Percentiles rank a stretch among this genome's conserved stretches.
Conservation (phyloP, 805 yeast species). For the Pichia occidentalis region DNA sequence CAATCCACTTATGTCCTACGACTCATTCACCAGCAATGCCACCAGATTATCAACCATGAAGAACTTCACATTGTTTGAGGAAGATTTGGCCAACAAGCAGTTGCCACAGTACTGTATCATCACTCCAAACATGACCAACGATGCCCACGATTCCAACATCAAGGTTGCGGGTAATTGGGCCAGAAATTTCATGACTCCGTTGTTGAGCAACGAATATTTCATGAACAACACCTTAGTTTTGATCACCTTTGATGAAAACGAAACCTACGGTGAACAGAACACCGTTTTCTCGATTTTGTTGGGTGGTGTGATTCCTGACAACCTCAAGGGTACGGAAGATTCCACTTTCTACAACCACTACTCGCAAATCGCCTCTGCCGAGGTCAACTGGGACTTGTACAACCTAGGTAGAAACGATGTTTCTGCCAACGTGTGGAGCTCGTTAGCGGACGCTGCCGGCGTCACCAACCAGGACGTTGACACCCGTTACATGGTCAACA, state of each 20-base stretch:
- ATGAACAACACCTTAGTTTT: slow-evolving; percentile 39
- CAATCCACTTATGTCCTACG: slow-evolving; percentile 41
- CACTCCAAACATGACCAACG: slow-evolving; percentile 49
- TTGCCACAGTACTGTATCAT: slow-evolving; percentile 49
- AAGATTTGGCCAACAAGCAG: slow-evolving; percentile 33
- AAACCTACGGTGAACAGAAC: slow-evolving; percentile 38
- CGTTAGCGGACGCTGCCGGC: slow-evolving; percentile 34
- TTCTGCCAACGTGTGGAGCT: slow-evolving; percentile 41
- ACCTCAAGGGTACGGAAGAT: slow-evolving; percentile 38
- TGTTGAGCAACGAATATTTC: slow-evolving; percentile 40
- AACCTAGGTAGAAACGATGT: slow-evolving; percentile 46
- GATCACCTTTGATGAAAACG: slow-evolving; percentile 46
- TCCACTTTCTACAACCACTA: slow-evolving; percentile 46
- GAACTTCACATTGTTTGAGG: slow-evolving; percentile 39
- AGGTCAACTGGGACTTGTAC: slow-evolving; percentile 46
- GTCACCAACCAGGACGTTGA: slow-evolving; percentile 29
- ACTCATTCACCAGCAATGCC: slow-evolving; percentile 31
- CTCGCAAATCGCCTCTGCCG: slow-evolving; percentile 42
- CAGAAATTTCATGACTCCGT: slow-evolving; percentile 37
- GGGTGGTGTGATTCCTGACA: slow-evolving; percentile 41
- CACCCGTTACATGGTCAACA: slow-evolving; percentile 30
- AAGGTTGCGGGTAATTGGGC: slow-evolving; percentile 42
- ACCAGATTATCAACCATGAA: slow-evolving; percentile 39
- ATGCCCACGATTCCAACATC: slow-evolving; percentile 45
- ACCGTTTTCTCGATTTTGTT: slow-evolving; percentile 39